phyloP scores from a whole-genome alignment of 2,329 filamentous ascomycete genomes.

The Penicillium sp. region DNA sequence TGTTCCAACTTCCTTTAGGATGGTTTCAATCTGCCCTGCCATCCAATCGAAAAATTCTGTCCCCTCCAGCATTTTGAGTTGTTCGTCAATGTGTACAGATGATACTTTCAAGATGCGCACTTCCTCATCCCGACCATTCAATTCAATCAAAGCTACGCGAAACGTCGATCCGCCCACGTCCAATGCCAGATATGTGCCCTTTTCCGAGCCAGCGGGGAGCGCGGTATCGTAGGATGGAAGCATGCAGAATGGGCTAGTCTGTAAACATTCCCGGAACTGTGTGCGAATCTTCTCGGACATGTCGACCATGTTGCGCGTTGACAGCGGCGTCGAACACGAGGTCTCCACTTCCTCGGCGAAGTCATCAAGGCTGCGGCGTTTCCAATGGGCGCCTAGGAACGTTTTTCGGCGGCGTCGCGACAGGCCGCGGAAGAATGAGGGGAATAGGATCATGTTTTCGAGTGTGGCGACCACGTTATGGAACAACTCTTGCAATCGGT shows the following conservation, averaged over 20 bases:
- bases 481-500: conserved; percentile 43
- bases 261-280: conserved; percentile 56
- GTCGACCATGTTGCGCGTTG: conserved; percentile 37
- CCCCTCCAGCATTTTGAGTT: conserved; percentile 54
- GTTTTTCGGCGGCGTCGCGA: conserved; percentile 33
- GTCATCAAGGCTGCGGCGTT: conserved; percentile 38
- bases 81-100: conserved; percentile 56
- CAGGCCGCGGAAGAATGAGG: conserved; percentile 37
- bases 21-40: conserved; percentile 57
- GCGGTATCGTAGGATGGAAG: conserved; percentile 63
- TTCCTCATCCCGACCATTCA: conserved; percentile 49
- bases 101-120: conserved; percentile 57
- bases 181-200: conserved; percentile 59
- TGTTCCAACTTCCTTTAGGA: conserved; percentile 46
- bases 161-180: conserved; percentile 68
- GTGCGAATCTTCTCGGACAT: conserved; percentile 47
- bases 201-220: conserved; percentile 58
- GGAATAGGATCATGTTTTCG: conserved; percentile 43
- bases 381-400: conserved; percentile 36
- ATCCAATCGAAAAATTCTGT: conserved; percentile 66
- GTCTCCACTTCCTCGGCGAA: conserved; percentile 41
- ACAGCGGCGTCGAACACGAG: conserved; percentile 38
- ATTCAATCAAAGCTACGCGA: conserved; percentile 59
- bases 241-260: conserved; percentile 60
- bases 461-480: conserved; percentile 40